A percentile compares a stretch with the other conserved stretches of the same genome.
phyloP scores from a whole-genome alignment of 164 flowering plant genomes.

The Saururus chinensis region DNA sequence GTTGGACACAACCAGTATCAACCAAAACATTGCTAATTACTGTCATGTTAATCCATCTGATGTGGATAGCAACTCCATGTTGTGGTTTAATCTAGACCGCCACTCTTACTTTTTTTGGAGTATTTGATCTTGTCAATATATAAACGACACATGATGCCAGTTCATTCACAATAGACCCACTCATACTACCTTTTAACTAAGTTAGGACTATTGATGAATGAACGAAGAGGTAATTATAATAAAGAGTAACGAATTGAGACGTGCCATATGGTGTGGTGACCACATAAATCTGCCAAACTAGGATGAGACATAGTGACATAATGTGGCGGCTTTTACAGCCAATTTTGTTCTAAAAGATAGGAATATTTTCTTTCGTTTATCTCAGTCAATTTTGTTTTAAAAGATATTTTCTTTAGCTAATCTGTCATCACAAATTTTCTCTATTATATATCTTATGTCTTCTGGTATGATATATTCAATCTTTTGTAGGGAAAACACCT shows the following conservation, averaged over 20 bases:
- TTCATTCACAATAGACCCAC: background rate
- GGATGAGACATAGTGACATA: background rate
- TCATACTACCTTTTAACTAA: background rate
- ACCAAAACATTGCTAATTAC: too few species aligned
- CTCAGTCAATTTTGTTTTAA: too few species aligned
- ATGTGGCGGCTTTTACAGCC: background rate
- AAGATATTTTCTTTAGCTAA: too few species aligned
- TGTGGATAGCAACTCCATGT: background rate
- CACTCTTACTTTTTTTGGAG: background rate
- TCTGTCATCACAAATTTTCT: too few species aligned
- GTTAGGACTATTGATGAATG: background rate
- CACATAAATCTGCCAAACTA: background rate
- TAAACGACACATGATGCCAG: background rate
- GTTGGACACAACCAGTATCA: too few species aligned
- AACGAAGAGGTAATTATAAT: too few species aligned
- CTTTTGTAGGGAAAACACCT: too few species aligned
- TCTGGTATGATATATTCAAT: too few species aligned
- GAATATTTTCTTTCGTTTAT: too few species aligned
- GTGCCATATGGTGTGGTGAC: background rate
- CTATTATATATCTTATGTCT: too few species aligned
- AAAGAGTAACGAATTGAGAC: background rate
- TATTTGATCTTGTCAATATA: background rate
- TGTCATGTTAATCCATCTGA: background rate
- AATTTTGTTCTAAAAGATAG: too few species aligned
- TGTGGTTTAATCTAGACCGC: background rate